Evolutionary conservation across 441 rosid species (phyloP).

Genomic region (Adansonia grandidieri): DNA sequence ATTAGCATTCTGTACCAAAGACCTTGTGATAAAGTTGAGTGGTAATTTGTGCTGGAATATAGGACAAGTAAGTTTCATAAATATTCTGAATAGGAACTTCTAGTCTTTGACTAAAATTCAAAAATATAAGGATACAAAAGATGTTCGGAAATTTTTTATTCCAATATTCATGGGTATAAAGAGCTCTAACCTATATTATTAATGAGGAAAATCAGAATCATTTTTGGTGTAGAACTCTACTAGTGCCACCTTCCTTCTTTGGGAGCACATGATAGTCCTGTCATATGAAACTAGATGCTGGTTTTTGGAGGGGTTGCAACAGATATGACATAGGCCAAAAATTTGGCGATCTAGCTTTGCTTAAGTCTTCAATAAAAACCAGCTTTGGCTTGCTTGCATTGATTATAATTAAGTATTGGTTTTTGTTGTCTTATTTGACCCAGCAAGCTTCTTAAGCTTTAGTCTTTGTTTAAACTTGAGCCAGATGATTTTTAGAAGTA

Average conservation of each 20-base stretch:
- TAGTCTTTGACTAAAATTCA: neutral
- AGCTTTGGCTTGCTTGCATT: neutral
- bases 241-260: neutral
- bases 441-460: constrained; percentile 5
- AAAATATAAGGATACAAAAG: neutral
- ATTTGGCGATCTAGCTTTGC: neutral
- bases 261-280: neutral
- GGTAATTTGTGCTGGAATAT: neutral
- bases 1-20: neutral
- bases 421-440: neutral
- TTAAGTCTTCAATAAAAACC: neutral
- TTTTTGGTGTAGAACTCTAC: neutral
- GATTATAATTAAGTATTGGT: neutral
- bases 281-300: constrained; percentile 4
- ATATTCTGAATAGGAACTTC: neutral
- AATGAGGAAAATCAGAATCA: constrained; percentile 2
- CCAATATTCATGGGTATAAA: neutral
- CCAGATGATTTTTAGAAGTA: neutral
- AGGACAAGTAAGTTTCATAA: no score
- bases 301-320: constrained; percentile 4
- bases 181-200: neutral
- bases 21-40: neutral
- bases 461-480: neutral
- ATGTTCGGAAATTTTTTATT: neutral
- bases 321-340: neutral